Base-by-base conservation (phyloP, 352 stramenopile genomes). In the Pythium scleroteichum region DNA sequence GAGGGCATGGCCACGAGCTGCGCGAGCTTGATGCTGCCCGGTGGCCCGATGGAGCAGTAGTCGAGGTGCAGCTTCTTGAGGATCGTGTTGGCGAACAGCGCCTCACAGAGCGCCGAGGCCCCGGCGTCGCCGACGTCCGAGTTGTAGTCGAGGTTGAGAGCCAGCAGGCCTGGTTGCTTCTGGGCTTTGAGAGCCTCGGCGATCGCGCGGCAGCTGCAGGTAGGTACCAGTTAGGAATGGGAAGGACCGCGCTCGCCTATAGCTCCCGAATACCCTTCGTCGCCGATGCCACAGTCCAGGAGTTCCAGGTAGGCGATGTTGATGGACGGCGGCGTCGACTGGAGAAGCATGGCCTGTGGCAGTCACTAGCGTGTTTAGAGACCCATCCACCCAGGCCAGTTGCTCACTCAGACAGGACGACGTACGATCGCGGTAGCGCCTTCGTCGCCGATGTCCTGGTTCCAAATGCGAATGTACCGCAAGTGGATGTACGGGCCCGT, bases 51-150 rank as follows among this genome's bases (percentile, higher is more conserved):
- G 35, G 40, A 57, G 49, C 84, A 94, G 64, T 85, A 94, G 49
- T 90, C 80, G n/a, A 94, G 62, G 27, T 90, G 71, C 33, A 94
- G 59, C 78, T 94, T 79, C 78, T 91, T 92, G 26, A 94, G 50
- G 7, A 75, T 49, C 9, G 66, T 74, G 62, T 94, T 92, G 19
- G 53, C 69, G 46, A 94, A 92, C 9, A 94, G 73, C 0, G 80
- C 80, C 20, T 89, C 75, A 33, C 84, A 86, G 19, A 94, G 75
- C 13, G 64, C 70, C 9, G 20, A 60, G 0, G 83, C 76, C 4
- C 81, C 85, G 17, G 69, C 70, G 35, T 94, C 79, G 4, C 73
- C 72, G 20, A 94, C 75, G 10, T 69, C 64, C 10, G 67, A 63
- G 54, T 94, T 94, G 64, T 88, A 92, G 26, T 89, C 79, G 22